A percentile compares a stretch with the other conserved stretches of the same genome.
Conservation (phyloP, 305 asterid genomes). For the Rubia peregrina region DNA sequence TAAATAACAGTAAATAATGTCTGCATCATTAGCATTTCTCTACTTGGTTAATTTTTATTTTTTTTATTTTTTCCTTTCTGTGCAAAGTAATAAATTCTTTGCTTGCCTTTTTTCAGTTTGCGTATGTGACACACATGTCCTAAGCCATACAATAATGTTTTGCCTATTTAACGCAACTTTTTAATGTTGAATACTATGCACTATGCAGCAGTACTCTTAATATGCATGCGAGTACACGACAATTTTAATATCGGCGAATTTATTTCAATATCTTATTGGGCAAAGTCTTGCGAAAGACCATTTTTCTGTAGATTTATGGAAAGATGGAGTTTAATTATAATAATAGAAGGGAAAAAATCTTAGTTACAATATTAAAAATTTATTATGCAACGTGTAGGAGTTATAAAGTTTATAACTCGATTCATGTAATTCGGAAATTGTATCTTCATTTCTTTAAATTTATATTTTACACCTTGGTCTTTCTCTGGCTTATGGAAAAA, state of each 20-base stretch:
- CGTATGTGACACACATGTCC: constrained; percentile 5
- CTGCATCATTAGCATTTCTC: background rate
- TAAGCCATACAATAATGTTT: constrained; percentile 4
- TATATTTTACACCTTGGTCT: too few relatives aligned
- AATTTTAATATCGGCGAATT: background rate
- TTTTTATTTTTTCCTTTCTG: background rate
- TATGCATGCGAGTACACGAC: background rate
- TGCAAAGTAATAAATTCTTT: background rate
- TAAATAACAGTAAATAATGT: background rate
- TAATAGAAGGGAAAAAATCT: too few relatives aligned
- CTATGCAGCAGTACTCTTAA: background rate
- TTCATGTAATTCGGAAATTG: too few relatives aligned
- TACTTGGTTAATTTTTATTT: background rate
- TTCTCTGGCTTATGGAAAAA: too few relatives aligned
- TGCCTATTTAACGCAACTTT: background rate
- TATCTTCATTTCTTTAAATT: too few relatives aligned
- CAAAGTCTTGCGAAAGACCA: too few relatives aligned
- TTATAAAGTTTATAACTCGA: too few relatives aligned
- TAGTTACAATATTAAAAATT: too few relatives aligned
- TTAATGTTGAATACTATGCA: background rate
- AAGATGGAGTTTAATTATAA: too few relatives aligned
- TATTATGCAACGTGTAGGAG: too few relatives aligned
- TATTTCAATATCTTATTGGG: too few relatives aligned
- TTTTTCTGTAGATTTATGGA: too few relatives aligned
- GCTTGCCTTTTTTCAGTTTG: background rate